phyloP scores from a whole-genome alignment of 352 stramenopile genomes.

The Globisporangium solare region DNA sequence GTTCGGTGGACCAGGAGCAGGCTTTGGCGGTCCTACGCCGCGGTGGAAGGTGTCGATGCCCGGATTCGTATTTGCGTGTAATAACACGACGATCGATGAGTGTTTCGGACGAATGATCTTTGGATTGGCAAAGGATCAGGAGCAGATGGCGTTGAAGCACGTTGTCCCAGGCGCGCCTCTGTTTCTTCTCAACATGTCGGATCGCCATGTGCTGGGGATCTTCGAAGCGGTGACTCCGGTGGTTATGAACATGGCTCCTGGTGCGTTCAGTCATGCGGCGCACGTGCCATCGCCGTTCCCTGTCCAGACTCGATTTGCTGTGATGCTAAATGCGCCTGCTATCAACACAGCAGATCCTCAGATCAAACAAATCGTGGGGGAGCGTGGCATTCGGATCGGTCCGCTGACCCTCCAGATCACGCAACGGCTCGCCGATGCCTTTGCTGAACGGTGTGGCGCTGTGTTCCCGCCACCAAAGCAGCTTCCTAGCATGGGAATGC shows the following conservation, averaged over 20 bases:
- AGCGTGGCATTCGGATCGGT: constrained; percentile 50
- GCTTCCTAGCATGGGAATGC: constrained; percentile 9
- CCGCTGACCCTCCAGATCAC: constrained; percentile 59
- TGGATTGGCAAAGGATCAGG: constrained; percentile 68
- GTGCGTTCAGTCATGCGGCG: constrained; percentile 57
- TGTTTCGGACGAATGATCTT: constrained; percentile 86
- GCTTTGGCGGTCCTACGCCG: constrained; percentile 23
- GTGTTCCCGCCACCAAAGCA: constrained; percentile 40
- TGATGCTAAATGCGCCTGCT: constrained; percentile 68
- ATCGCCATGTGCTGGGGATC: constrained; percentile 78
- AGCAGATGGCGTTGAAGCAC: constrained; percentile 51
- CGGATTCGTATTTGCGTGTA: constrained; percentile 85
- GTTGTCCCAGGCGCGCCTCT: constrained; percentile 74
- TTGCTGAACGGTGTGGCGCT: constrained; percentile 54
- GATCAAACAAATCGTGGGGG: constrained; percentile 66
- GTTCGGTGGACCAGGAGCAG: constrained; percentile 23
- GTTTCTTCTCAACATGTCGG: constrained; percentile 83
- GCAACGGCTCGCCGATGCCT: constrained; percentile 68
- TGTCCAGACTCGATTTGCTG: constrained; percentile 67
- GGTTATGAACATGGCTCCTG: constrained; percentile 74
- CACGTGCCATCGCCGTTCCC: constrained; percentile 61
- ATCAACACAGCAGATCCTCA: constrained; percentile 63
- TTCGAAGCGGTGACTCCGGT: constrained; percentile 79
- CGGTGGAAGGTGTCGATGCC: constrained; percentile 47
- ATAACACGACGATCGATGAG: constrained; percentile 77